Base-by-base conservation (phyloP, 2,329 filamentous ascomycete genomes). In the Aspergillus sp. region DNA sequence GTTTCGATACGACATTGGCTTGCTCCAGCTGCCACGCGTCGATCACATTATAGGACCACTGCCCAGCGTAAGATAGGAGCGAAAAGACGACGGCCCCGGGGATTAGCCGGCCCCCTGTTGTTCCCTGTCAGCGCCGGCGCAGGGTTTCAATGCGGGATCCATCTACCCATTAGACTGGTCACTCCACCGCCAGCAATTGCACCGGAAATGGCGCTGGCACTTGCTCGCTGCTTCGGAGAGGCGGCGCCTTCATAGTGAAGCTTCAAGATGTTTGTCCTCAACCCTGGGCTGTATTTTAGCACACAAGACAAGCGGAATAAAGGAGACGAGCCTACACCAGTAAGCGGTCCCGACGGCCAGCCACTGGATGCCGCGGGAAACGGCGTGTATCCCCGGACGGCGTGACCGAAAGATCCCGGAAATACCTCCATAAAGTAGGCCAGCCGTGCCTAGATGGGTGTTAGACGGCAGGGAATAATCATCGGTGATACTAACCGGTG, bases 361-460 rank as follows among this genome's bases (percentile, higher is more conserved):
- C 75, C 84, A 94, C 61, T 93, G 86, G 25, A 84, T 66, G 12
- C 84, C 82, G 14, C 80, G 78, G 24, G 79, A 71, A 8, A 80
- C 46, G 0, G 84, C 80, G 60, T 86, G 89, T 5, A 89, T 60
- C 2, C 76, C 55, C 3, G 74, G 69, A 3, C 83, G 74, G 14
- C 67, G 69, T 12, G 80, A 80, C 36, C 77, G 72, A 29, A 88
- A 58, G 29, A 93, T 80, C 16, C 85, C 86, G 22, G 73, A 71
- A 30, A 80, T 72, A 32, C 81, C 78, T 22, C 81, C 82, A 32
- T 75, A 67, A 17, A 82, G 53, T 15, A 80, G 55, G 19, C 82
- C 82, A 29, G 70, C 64, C 15, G 65, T 42, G 33, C 41, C 46
- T 43, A 17, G 15, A 34, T 29, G 26, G 28, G 26, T 24, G 32